Evolutionary conservation across 2,329 filamentous ascomycete genomes (phyloP).

Genomic region (Triangularia setosa): DNA sequence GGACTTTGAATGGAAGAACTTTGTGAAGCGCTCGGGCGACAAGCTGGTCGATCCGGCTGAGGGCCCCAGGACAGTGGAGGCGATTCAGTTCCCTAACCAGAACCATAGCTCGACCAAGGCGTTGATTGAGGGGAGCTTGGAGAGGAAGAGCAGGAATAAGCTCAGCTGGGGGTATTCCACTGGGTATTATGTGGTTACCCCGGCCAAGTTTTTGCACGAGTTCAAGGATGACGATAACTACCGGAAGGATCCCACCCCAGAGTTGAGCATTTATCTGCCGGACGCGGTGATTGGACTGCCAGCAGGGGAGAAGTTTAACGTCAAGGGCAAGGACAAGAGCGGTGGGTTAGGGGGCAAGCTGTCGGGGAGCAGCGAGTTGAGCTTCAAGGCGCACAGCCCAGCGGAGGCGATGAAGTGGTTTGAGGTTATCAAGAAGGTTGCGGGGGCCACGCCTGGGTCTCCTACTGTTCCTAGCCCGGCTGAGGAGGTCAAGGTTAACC

Average conservation of each 20-base stretch:
- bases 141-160: conserved; percentile 87
- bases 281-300: conserved; percentile 74
- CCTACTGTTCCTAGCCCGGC: conserved; percentile 31
- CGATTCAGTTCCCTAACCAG: conserved; percentile 84
- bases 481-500: conserved; percentile 28
- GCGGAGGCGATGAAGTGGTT: conserved; percentile 84
- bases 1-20: conserved; percentile 90
- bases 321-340: conserved; percentile 91
- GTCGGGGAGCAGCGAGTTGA: conserved; percentile 71
- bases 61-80: conserved; percentile 67
- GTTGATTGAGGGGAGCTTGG: conserved; percentile 80
- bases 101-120: conserved; percentile 74
- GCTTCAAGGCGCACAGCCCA: conserved; percentile 82
- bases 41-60: conserved; percentile 75
- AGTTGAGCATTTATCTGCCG: conserved; percentile 86
- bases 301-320: conserved; percentile 79
- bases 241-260: conserved; percentile 70
- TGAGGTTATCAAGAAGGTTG: conserved; percentile 61
- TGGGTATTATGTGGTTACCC: conserved; percentile 86
- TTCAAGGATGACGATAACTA: conserved; percentile 86
- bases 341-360: conserved; percentile 79
- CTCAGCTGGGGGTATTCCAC: conserved; percentile 71
- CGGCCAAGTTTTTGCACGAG: conserved; percentile 85
- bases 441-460: conserved; percentile 46
- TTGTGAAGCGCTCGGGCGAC: conserved; percentile 66